Conservation (phyloP, 1,284 basidiomycete genomes). For the Ceratobasidium sp. region DNA sequence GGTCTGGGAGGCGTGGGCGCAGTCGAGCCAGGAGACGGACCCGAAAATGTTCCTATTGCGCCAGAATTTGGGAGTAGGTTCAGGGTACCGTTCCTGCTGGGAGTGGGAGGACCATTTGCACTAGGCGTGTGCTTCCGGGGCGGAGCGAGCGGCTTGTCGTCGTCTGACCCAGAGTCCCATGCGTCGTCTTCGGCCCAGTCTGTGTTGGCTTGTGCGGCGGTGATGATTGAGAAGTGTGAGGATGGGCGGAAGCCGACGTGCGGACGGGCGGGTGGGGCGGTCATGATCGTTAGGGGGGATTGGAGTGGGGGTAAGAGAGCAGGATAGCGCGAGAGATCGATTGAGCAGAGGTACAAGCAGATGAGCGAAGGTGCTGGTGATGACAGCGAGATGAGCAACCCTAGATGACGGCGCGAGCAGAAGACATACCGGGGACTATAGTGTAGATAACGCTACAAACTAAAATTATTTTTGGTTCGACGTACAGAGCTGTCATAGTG, state of each 20-base stretch:
- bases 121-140: conserved; percentile 54
- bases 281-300: conserved; percentile 23
- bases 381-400: neutral
- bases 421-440: neutral
- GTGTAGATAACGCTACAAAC: neutral
- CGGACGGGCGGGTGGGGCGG: conserved; percentile 77
- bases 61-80: conserved; percentile 55
- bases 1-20: conserved; percentile 13
- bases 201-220: conserved; percentile 57
- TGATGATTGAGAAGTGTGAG: conserved; percentile 61
- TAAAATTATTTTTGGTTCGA: neutral
- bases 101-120: conserved; percentile 61
- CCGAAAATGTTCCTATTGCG: conserved; percentile 53
- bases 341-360: neutral
- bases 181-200: conserved; percentile 88
- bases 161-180: conserved; percentile 89
- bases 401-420: neutral
- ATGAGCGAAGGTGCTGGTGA: neutral
- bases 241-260: conserved; percentile 76
- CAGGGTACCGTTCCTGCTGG: conserved; percentile 60
- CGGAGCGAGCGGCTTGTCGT: conserved; percentile 62
- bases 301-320: neutral
- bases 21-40: conserved; percentile 33
- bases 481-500: neutral
- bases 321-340: neutral